Conservation (phyloP, 2,329 filamentous ascomycete genomes). For the Calonectria pteridis region DNA sequence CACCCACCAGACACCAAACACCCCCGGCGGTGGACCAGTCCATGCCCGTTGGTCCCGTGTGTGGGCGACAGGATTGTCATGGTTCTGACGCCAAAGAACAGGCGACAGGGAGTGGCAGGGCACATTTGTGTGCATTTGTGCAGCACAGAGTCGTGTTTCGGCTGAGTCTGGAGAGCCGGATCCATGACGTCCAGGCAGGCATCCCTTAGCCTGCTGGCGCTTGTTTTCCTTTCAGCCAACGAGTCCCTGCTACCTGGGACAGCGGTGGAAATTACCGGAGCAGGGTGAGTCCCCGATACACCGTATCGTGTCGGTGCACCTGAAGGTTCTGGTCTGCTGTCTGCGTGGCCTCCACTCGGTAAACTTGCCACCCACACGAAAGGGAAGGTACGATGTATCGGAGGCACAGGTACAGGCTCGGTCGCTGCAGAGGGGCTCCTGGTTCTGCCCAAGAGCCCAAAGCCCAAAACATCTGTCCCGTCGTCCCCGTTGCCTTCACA, state of each 20-base stretch:
- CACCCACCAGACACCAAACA: constrained; percentile 1
- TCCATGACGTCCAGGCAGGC: neutral
- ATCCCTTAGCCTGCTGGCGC: neutral
- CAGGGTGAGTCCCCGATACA: constrained; percentile 11
- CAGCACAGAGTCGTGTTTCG: constrained; percentile 15
- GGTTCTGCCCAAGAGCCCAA: constrained; percentile 1
- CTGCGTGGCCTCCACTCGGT: constrained; percentile 9
- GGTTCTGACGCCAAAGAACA: constrained; percentile 11
- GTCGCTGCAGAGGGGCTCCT: constrained; percentile 13
- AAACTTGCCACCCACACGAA: constrained; percentile 21
- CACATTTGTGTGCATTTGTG: constrained; percentile 12
- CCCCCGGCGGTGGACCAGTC: constrained; percentile 9
- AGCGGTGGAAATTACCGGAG: constrained; percentile 1
- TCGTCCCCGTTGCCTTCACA: constrained; percentile 12
- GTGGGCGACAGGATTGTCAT: neutral
- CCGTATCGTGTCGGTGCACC: neutral
- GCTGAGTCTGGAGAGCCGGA: constrained; percentile 14
- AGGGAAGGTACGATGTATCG: constrained; percentile 11
- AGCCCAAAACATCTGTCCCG: constrained; percentile 7
- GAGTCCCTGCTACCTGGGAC: constrained; percentile 14
- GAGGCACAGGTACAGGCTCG: neutral
- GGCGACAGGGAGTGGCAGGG: neutral
- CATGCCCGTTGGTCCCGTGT: constrained; percentile 7
- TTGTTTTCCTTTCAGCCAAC: neutral
- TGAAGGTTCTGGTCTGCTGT: constrained; percentile 22